These are phyloP conservation scores for Fusarium robinianum DNA, from an alignment of 2,329 filamentous ascomycete genomes.

Conservation along the genomic window DNA sequence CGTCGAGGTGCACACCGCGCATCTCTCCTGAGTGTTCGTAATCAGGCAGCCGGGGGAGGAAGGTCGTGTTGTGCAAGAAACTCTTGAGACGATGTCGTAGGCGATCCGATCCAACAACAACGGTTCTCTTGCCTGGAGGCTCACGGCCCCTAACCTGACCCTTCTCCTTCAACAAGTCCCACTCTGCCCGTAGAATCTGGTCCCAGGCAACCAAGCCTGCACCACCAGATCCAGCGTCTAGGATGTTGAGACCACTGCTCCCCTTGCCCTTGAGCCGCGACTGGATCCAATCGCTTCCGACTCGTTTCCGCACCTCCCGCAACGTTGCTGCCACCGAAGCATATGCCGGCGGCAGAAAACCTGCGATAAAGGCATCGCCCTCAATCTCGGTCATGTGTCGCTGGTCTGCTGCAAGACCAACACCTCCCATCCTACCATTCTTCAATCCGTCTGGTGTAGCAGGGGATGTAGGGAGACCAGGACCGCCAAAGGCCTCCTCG, in stretches of 20 bases:
- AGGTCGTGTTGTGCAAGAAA: conserved; percentile 86
- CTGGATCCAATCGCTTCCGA: conserved; percentile 73
- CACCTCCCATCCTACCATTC: conserved; percentile 64
- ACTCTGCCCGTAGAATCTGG: conserved; percentile 79
- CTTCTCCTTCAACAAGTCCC: conserved; percentile 67
- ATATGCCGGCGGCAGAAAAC: conserved; percentile 72
- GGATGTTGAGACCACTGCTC: conserved; percentile 61
- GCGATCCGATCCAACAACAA: conserved; percentile 75
- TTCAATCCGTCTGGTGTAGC: conserved; percentile 65
- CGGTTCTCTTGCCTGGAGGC: conserved; percentile 75
- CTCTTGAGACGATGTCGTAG: conserved; percentile 75
- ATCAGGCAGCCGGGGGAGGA: conserved; percentile 89
- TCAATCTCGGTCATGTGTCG: conserved; percentile 74
- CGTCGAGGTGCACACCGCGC: conserved; percentile 62
- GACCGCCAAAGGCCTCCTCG: conserved; percentile 75
- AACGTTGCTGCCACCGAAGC: conserved; percentile 68
- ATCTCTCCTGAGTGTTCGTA: conserved; percentile 70
- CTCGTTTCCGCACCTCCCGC: conserved; percentile 72
- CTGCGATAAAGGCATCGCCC: conserved; percentile 72
- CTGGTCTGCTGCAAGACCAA: conserved; percentile 67
- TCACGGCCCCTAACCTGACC: conserved; percentile 47
- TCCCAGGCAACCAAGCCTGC: conserved; percentile 76
- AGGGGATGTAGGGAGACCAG: conserved; percentile 74
- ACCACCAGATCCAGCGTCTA: conserved; percentile 77
- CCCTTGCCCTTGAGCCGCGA: conserved; percentile 62